These are phyloP conservation scores for Nymphaea colorata DNA, from an alignment of 164 flowering plant species.

Conservation along the genomic window DNA sequence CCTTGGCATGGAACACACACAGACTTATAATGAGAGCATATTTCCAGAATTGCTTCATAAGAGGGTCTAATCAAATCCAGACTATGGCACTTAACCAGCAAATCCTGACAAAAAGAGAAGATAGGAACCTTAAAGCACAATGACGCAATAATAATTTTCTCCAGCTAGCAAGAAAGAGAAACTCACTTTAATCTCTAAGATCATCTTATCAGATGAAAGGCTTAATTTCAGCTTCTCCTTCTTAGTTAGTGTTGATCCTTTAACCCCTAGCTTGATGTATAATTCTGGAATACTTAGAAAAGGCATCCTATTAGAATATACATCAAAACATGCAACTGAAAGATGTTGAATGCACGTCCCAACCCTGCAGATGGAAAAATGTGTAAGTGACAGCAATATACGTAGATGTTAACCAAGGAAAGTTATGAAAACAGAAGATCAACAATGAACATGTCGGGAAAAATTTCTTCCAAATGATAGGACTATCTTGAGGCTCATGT, in stretches of 20 bases:
- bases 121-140: neutral
- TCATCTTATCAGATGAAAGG: slow-evolving; percentile 24
- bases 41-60: slow-evolving; percentile 36
- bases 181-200: slow-evolving; percentile 34
- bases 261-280: slow-evolving; percentile 10
- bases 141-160: neutral
- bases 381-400: neutral
- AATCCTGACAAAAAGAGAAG: slow-evolving; percentile 20
- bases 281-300: slow-evolving; percentile 31
- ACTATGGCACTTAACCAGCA: slow-evolving; percentile 22
- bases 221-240: slow-evolving; percentile 12
- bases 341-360: slow-evolving; percentile 32
- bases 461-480: no score
- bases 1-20: slow-evolving; percentile 44
- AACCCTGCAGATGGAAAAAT: slow-evolving; percentile 21
- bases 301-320: slow-evolving; percentile 31
- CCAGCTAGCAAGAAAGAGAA: neutral
- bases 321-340: slow-evolving; percentile 36
- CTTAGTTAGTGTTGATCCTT: neutral
- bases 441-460: no score
- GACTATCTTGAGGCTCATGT: no score
- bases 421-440: neutral
- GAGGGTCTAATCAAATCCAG: slow-evolving; percentile 45
- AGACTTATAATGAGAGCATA: slow-evolving; percentile 26
- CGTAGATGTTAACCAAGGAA: neutral